Evolutionary conservation across 352 stramenopile species (phyloP).

Genomic region (Globisporangium paroecandrum): DNA sequence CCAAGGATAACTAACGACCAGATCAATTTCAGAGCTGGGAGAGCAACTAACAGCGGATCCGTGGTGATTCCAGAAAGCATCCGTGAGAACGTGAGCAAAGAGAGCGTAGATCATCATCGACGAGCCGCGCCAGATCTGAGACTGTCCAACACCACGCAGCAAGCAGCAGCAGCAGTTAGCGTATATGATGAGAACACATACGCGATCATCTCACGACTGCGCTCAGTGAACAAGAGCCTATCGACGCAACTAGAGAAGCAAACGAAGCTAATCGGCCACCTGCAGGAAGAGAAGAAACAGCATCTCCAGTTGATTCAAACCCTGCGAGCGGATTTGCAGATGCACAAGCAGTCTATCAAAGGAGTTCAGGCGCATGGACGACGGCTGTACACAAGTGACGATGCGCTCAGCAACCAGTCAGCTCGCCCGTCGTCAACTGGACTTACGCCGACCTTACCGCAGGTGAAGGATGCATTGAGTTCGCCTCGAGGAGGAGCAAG

Average conservation of each 20-base stretch:
- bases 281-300: slow-evolving; percentile 57
- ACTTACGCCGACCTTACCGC: slow-evolving; percentile 1
- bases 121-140: background rate
- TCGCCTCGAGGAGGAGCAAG: background rate
- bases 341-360: slow-evolving; percentile 52
- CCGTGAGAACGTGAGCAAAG: background rate
- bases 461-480: background rate
- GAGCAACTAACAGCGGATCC: background rate
- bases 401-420: background rate
- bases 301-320: slow-evolving; percentile 35
- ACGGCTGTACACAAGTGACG: slow-evolving; percentile 3
- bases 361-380: slow-evolving; percentile 18
- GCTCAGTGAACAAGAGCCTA: slow-evolving; percentile 45
- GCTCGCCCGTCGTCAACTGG: background rate
- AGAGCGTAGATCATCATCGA: background rate
- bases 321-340: slow-evolving; percentile 37
- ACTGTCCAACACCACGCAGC: background rate
- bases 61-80: background rate
- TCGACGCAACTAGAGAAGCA: slow-evolving; percentile 47
- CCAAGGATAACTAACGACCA: background rate
- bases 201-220: slow-evolving; percentile 43
- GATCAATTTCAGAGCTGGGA: background rate
- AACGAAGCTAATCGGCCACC: slow-evolving; percentile 33
- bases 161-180: background rate
- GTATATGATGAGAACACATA: slow-evolving; percentile 61